Conservation (phyloP, 2,329 filamentous ascomycete genomes). For the Aspergillus awamori region DNA sequence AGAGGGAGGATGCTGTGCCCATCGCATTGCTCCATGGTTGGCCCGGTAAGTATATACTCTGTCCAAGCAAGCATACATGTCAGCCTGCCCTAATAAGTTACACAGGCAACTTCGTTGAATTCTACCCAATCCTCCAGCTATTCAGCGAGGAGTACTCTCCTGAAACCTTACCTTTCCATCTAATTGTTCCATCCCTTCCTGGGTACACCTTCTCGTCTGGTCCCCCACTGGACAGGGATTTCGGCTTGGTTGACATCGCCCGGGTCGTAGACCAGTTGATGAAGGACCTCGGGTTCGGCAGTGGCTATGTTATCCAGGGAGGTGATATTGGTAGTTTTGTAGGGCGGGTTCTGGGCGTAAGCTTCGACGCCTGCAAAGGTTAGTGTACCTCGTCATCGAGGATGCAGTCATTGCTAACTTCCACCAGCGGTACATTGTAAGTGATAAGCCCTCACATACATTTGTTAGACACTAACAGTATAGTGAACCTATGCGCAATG, state of each 20-base stretch:
- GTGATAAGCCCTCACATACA: neutral
- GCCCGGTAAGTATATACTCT: slow-evolving; percentile 19
- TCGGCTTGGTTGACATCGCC: slow-evolving; percentile 27
- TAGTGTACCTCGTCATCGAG: neutral
- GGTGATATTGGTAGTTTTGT: slow-evolving; percentile 37
- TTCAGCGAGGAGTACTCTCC: slow-evolving; percentile 32
- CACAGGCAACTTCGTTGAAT: slow-evolving; percentile 35
- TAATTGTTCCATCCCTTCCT: slow-evolving; percentile 37
- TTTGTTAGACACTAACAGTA: neutral
- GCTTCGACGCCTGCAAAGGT: slow-evolving; percentile 35
- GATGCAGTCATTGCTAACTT: neutral
- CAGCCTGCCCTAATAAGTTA: neutral
- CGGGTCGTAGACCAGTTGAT: slow-evolving; percentile 34
- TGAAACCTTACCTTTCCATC: slow-evolving; percentile 31
- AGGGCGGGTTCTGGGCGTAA: slow-evolving; percentile 26
- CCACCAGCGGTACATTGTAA: slow-evolving; percentile 6
- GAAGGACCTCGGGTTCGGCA: slow-evolving; percentile 32
- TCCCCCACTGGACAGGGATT: slow-evolving; percentile 32
- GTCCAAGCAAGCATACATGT: too few relatives aligned
- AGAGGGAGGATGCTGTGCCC: slow-evolving; percentile 51
- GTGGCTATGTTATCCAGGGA: slow-evolving; percentile 36
- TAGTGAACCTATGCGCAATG: slow-evolving; percentile 9
- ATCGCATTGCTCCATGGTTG: slow-evolving; percentile 48
- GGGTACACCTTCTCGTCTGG: slow-evolving; percentile 36
- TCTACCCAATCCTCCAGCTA: slow-evolving; percentile 33